Percentiles rank a stretch among this genome's conserved stretches.
These are phyloP conservation scores for Xylaria intraflava DNA, from an alignment of 495 filamentous ascomycete species.

Conservation along the genomic window DNA sequence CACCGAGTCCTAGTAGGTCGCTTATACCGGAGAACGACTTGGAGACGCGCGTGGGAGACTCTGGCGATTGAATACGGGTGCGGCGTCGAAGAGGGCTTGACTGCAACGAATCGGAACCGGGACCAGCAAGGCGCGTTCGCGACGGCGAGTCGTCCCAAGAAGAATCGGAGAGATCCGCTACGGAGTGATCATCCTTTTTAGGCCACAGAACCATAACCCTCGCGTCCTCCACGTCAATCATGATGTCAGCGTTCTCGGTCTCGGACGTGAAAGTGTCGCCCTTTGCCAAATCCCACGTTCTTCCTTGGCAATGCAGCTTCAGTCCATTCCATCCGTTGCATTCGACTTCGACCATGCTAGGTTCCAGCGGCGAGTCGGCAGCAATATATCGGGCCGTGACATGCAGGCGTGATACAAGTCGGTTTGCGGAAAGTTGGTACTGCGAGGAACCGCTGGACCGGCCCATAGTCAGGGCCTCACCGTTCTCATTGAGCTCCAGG, in stretches of 20 bases:
- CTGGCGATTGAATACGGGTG: constrained; percentile 58
- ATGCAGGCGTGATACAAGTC: constrained; percentile 85
- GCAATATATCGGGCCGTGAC: constrained; percentile 80
- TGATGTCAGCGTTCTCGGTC: constrained; percentile 82
- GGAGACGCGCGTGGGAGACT: constrained; percentile 64
- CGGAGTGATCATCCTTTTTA: constrained; percentile 49
- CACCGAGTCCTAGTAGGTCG: constrained; percentile 24
- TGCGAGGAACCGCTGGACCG: constrained; percentile 87
- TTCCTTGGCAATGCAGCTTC: constrained; percentile 86
- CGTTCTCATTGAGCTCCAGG: constrained; percentile 72
- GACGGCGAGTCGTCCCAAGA: constrained; percentile 59
- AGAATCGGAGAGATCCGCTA: constrained; percentile 58
- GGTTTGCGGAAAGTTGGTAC: constrained; percentile 84
- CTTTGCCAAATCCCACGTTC: constrained; percentile 77
- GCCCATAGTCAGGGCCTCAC: constrained; percentile 78
- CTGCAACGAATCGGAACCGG: constrained; percentile 30
- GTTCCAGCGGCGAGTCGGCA: constrained; percentile 52
- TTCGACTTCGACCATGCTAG: constrained; percentile 70
- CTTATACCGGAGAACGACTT: constrained; percentile 27
- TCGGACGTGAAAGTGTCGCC: constrained; percentile 87
- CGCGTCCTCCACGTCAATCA: constrained; percentile 91
- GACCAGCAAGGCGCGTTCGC: constrained; percentile 25
- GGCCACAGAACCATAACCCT: constrained; percentile 88
- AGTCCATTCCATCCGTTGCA: constrained; percentile 96
- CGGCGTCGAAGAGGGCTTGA: constrained; percentile 64